These are phyloP conservation scores for Puccinellia tenuiflora DNA, from an alignment of 176 grass and related monocot species.

Conservation along the genomic window DNA sequence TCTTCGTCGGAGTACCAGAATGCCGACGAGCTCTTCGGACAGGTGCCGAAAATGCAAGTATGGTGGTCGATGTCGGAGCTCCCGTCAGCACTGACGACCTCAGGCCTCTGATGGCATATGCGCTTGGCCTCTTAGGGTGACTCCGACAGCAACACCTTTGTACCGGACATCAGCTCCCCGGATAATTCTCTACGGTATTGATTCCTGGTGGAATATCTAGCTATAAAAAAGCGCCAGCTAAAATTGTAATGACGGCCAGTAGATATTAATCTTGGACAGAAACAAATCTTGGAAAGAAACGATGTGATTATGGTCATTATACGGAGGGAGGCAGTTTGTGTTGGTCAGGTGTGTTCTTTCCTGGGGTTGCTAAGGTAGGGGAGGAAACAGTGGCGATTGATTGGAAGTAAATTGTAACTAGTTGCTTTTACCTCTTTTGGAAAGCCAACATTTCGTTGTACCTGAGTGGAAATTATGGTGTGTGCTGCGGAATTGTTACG, in stretches of 20 bases:
- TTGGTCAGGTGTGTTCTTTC: too few relatives aligned
- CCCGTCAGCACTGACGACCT: slow-evolving; percentile 50
- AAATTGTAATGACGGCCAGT: neutral
- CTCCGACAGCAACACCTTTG: neutral
- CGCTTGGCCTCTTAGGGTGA: slow-evolving; percentile 3
- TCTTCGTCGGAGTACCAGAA: slow-evolving; percentile 31
- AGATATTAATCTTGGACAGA: neutral
- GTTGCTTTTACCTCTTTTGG: too few relatives aligned
- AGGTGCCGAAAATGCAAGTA: slow-evolving; percentile 40
- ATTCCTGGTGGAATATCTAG: neutral
- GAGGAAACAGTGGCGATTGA: too few relatives aligned
- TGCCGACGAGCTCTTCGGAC: slow-evolving; percentile 31
- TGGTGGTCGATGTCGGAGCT: slow-evolving; percentile 58
- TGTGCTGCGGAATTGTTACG: too few relatives aligned
- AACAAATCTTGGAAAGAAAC: neutral
- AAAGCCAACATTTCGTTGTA: too few relatives aligned
- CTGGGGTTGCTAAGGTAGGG: too few relatives aligned
- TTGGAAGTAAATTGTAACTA: too few relatives aligned
- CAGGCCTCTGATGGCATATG: slow-evolving; percentile 53
- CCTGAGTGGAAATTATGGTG: too few relatives aligned
- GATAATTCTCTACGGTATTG: slow-evolving; percentile 25
- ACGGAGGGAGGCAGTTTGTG: too few relatives aligned
- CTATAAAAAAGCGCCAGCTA: neutral
- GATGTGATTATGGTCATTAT: too few relatives aligned
- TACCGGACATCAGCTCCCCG: slow-evolving; percentile 48